Evolutionary conservation across 495 filamentous ascomycete species (phyloP).

Genomic region (Daldinia bambusicola): DNA sequence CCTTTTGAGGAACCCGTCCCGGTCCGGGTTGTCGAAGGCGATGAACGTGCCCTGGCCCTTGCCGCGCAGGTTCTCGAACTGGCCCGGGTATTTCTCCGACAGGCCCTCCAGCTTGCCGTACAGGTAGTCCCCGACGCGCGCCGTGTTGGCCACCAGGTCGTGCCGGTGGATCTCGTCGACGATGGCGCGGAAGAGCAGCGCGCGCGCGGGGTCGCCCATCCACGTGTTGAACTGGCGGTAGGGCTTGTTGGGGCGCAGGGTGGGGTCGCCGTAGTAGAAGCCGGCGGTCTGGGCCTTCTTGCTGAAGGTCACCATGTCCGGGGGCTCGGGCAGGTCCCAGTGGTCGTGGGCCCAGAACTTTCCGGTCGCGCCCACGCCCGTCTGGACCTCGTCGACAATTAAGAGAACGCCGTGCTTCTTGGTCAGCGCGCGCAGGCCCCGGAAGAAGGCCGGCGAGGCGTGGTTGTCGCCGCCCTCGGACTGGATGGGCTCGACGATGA

Average conservation of each 20-base stretch:
- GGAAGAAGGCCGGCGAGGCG: conserved; percentile 93
- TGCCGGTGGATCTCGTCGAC: conserved; percentile 86
- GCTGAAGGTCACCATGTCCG: conserved; percentile 98
- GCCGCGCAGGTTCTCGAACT: conserved; percentile 90
- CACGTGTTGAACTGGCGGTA: conserved; percentile 99
- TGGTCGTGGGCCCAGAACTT: conserved; percentile 99
- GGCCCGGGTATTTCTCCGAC: conserved; percentile 77
- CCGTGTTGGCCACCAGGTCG: conserved; percentile 83
- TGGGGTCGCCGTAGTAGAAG: conserved; percentile 91
- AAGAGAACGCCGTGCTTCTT: conserved; percentile 86
- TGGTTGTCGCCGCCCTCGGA: conserved; percentile 99
- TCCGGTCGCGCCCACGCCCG: conserved; percentile 92
- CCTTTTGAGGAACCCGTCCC: conserved; percentile 85
- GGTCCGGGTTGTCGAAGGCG: conserved; percentile 88
- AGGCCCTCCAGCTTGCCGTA: conserved; percentile 75
- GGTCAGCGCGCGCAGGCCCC: conserved; percentile 84
- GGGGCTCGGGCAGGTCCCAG: conserved; percentile 85
- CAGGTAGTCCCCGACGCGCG: conserved; percentile 83
- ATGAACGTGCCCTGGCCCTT: conserved; percentile 97
- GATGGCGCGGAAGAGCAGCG: conserved; percentile 91
- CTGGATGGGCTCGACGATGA: conserved; percentile 95
- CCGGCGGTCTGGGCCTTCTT: conserved; percentile 99
- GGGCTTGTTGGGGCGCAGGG: conserved; percentile 95
- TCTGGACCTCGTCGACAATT: conserved; percentile 99
- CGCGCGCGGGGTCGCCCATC: conserved; percentile 97